Percentiles rank a stretch among this genome's conserved stretches.
These are phyloP conservation scores for Limonium bicolor DNA, from an alignment of 148 eudicot species.

Conservation along the genomic window DNA sequence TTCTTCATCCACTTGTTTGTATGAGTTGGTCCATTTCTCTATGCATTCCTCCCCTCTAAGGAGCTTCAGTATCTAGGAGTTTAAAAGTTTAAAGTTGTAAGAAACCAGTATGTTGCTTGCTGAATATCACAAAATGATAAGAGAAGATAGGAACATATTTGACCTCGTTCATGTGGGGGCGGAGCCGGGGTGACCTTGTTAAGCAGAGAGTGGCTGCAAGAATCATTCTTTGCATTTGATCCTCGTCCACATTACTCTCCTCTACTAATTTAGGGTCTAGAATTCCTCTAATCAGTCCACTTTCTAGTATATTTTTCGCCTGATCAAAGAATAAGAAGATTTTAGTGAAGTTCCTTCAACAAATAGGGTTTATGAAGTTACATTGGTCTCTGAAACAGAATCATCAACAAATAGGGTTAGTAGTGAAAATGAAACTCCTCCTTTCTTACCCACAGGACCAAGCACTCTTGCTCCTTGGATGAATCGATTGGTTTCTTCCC, in stretches of 20 bases:
- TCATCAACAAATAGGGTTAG: too few species aligned
- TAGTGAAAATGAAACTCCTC: too few species aligned
- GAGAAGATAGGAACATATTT: not conserved
- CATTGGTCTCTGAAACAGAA: too few species aligned
- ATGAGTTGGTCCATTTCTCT: conserved; percentile 17
- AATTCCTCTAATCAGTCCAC: conserved; percentile 30
- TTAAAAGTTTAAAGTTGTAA: not conserved
- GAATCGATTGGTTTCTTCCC: conserved; percentile 64
- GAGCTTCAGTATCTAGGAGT: conserved; percentile 44
- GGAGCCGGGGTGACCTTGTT: conserved; percentile 58
- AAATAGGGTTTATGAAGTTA: too few species aligned
- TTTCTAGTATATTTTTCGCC: conserved; percentile 73
- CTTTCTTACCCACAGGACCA: conserved; percentile 86
- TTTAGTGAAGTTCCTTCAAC: too few species aligned
- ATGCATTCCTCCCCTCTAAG: conserved; percentile 35
- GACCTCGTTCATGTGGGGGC: conserved; percentile 81
- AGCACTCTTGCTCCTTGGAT: conserved; percentile 59
- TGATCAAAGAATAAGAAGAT: too few species aligned
- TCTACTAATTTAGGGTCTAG: conserved; percentile 50
- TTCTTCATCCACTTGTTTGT: conserved; percentile 13
- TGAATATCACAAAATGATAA: too few species aligned
- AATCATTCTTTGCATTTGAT: conserved; percentile 52
- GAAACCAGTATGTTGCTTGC: too few species aligned
- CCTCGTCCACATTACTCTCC: conserved; percentile 23
- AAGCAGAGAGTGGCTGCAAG: conserved; percentile 72